A percentile compares a stretch with the other conserved stretches of the same genome.
phyloP scores from a whole-genome alignment of 768 basidiomycete species.

The Suillus paluster region DNA sequence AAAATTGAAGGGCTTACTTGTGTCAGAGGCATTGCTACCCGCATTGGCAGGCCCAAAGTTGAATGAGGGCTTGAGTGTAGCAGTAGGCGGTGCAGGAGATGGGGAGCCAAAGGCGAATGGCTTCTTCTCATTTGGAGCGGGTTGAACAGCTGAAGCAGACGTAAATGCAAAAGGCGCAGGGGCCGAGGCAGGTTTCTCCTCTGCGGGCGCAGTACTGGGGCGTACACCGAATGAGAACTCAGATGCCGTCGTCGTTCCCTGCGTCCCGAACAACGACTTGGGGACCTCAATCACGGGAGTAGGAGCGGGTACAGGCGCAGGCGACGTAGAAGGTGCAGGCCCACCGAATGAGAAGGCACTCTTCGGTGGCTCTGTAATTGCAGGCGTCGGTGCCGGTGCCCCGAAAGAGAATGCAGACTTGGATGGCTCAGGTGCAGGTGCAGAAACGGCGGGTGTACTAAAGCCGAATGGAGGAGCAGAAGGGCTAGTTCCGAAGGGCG shows the following conservation, averaged over 20 bases:
- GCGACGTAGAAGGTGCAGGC: slow-evolving; percentile 16
- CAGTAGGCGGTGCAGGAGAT: slow-evolving; percentile 32
- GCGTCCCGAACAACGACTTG: slow-evolving; percentile 47
- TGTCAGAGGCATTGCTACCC: slow-evolving; percentile 42
- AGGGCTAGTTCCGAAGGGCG: slow-evolving; percentile 8
- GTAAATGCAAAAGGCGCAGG: slow-evolving; percentile 34
- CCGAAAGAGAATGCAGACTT: slow-evolving; percentile 32
- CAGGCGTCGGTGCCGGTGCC: slow-evolving; percentile 17
- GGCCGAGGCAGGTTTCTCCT: slow-evolving; percentile 26
- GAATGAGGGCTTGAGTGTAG: slow-evolving; percentile 36
- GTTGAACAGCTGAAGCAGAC: slow-evolving; percentile 39
- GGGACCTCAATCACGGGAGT: slow-evolving; percentile 37
- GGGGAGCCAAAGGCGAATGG: slow-evolving; percentile 50
- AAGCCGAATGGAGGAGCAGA: slow-evolving; percentile 10
- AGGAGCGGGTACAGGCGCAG: slow-evolving; percentile 12
- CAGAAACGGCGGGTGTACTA: slow-evolving; percentile 7
- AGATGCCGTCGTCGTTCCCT: slow-evolving; percentile 22
- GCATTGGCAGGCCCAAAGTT: slow-evolving; percentile 50
- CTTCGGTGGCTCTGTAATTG: slow-evolving; percentile 35
- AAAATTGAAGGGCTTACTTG: slow-evolving; percentile 60
- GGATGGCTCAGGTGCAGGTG: not conserved
- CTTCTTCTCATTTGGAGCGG: slow-evolving; percentile 41
- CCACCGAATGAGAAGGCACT: slow-evolving; percentile 38
- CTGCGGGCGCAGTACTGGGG: slow-evolving; percentile 23
- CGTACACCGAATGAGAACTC: slow-evolving; percentile 50